Evolutionary conservation across 495 filamentous ascomycete species (phyloP).

Genomic region (Bacidia rubella): DNA sequence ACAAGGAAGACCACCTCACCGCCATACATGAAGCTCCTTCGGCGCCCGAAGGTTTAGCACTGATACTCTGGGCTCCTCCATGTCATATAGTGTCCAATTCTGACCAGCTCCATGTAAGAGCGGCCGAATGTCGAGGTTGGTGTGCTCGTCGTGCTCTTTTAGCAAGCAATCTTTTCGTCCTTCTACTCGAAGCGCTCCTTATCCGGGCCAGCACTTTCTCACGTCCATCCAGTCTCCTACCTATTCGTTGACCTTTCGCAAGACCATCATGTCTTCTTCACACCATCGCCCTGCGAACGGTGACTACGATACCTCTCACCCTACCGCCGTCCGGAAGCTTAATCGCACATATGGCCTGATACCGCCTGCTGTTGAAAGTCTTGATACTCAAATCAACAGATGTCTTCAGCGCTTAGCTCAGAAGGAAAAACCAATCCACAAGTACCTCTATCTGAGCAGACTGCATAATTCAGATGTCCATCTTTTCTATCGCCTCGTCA

Average conservation of each 20-base stretch:
- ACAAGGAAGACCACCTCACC: neutral
- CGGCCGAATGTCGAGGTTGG: neutral
- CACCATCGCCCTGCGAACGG: slow-evolving; percentile 24
- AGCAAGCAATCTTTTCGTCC: neutral
- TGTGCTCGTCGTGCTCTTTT: neutral
- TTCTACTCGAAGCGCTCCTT: neutral
- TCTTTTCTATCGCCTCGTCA: slow-evolving; percentile 87
- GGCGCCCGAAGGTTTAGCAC: neutral
- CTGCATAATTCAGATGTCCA: slow-evolving; percentile 82
- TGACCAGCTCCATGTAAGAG: neutral
- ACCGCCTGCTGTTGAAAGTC: slow-evolving; percentile 56
- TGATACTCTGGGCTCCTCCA: neutral
- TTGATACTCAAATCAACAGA: slow-evolving; percentile 53
- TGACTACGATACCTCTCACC: slow-evolving; percentile 49
- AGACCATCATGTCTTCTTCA: slow-evolving; percentile 12
- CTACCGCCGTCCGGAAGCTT: slow-evolving; percentile 50
- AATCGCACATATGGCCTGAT: slow-evolving; percentile 58
- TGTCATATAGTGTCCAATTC: neutral
- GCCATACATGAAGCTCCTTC: neutral
- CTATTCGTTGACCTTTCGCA: neutral
- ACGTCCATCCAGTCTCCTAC: neutral
- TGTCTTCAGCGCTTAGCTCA: slow-evolving; percentile 63
- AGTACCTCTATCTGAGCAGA: slow-evolving; percentile 82
- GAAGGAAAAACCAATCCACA: slow-evolving; percentile 73
- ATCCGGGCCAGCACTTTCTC: neutral